These are phyloP conservation scores for Dryas integrifolia DNA, from an alignment of 331 rosid genomes.

Conservation along the genomic window DNA sequence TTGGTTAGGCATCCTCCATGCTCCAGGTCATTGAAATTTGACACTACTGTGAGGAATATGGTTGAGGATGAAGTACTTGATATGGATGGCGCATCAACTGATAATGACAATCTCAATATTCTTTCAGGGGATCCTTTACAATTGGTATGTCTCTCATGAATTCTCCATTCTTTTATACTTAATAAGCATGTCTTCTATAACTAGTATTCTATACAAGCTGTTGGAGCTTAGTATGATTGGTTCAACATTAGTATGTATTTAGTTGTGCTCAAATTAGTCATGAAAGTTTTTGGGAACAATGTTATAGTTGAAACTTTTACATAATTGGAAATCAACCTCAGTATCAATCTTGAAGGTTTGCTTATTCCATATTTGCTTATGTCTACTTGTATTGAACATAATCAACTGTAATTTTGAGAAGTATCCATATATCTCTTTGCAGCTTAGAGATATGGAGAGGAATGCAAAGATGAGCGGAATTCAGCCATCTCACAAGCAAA, in stretches of 20 bases:
- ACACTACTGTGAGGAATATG: constrained; percentile 41
- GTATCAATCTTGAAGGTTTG: neutral
- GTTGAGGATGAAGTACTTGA: constrained; percentile 20
- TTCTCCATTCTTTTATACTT: neutral
- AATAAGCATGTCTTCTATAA: neutral
- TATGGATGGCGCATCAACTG: constrained; percentile 25
- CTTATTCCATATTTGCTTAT: neutral
- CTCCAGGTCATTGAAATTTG: constrained; percentile 55
- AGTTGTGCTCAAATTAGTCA: neutral
- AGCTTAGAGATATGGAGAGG: constrained; percentile 75
- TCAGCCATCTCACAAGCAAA: constrained; percentile 73
- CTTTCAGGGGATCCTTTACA: constrained; percentile 59
- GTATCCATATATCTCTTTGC: constrained; percentile 32
- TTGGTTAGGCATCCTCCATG: constrained; percentile 52
- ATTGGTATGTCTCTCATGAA: constrained; percentile 49
- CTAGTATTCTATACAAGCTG: neutral
- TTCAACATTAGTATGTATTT: neutral
- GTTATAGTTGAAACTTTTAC: neutral
- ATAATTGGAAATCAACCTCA: neutral
- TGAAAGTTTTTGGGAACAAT: neutral
- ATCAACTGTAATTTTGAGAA: constrained; percentile 1
- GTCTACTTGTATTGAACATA: neutral
- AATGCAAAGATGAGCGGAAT: constrained; percentile 56
- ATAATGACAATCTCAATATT: constrained; percentile 42
- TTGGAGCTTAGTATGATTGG: neutral